Conservation (phyloP, 306 rosid genomes). For the Cyclanthera cordifolia region DNA sequence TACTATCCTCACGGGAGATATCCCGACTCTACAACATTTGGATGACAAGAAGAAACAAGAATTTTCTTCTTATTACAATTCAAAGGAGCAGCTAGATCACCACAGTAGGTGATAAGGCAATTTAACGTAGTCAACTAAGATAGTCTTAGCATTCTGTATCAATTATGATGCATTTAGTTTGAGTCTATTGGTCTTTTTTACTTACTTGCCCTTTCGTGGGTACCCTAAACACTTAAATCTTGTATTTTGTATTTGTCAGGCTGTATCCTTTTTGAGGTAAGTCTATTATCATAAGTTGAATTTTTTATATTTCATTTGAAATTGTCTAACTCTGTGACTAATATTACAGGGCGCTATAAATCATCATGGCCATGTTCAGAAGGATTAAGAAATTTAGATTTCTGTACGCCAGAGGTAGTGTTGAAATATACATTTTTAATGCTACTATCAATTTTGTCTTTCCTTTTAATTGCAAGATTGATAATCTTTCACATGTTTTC, state of each 20-base stretch:
- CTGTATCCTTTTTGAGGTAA: not conserved
- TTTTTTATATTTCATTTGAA: not conserved
- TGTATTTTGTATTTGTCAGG: not conserved
- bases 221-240: not conserved
- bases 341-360: conserved; percentile 39
- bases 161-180: not conserved
- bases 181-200: not conserved
- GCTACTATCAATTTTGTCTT: conserved; percentile 2
- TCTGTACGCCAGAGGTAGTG: conserved; percentile 83
- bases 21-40: too few relatives aligned
- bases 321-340: not conserved
- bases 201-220: not conserved
- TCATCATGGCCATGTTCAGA: conserved; percentile 46
- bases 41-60: too few relatives aligned
- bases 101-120: not conserved
- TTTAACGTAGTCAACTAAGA: not conserved
- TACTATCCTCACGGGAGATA: too few relatives aligned
- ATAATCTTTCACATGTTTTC: not conserved
- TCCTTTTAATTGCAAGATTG: not conserved
- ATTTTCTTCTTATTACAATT: not conserved
- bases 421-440: not conserved
- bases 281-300: not conserved
- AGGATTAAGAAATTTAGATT: conserved; percentile 56
- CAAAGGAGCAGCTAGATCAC: not conserved
- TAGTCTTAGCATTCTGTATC: not conserved